A percentile compares a stretch with the other conserved stretches of the same genome.
Conservation (phyloP, 768 basidiomycete genomes). For the Boletus sp. region DNA sequence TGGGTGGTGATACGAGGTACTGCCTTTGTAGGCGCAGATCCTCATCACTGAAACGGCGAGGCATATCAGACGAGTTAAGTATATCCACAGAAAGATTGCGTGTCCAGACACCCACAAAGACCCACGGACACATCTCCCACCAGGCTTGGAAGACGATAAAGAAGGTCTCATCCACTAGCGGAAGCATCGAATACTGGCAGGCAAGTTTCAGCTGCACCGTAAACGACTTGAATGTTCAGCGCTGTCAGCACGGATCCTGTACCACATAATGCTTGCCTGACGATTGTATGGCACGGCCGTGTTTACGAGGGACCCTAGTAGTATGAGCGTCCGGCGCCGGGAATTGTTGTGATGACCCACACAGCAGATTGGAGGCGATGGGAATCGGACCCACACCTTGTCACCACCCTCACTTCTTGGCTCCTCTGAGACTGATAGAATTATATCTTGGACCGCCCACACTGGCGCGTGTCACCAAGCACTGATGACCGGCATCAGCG, state of each 20-base stretch:
- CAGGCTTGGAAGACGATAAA: neutral
- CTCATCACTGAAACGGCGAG: neutral
- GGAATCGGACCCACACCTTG: neutral
- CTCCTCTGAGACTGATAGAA: neutral
- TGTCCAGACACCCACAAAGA: neutral
- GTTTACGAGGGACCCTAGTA: neutral
- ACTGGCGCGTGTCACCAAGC: no score
- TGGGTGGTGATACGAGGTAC: neutral
- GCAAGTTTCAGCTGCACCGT: neutral
- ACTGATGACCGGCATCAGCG: no score
- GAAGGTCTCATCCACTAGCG: neutral
- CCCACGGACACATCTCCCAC: neutral
- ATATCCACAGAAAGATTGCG: neutral
- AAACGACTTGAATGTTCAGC: neutral
- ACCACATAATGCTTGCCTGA: neutral
- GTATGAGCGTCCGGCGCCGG: neutral
- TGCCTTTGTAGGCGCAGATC: constrained; percentile 5
- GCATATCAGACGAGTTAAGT: neutral
- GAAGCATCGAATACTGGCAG: neutral
- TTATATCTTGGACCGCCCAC: neutral
- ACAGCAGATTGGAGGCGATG: neutral
- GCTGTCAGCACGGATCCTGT: neutral
- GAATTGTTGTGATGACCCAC: neutral
- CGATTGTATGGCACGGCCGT: neutral
- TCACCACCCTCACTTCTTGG: no score